A percentile compares a stretch with the other conserved stretches of the same genome.
These are phyloP conservation scores for Alternaria viburni DNA, from an alignment of 2,329 filamentous ascomycete genomes.

Conservation along the genomic window DNA sequence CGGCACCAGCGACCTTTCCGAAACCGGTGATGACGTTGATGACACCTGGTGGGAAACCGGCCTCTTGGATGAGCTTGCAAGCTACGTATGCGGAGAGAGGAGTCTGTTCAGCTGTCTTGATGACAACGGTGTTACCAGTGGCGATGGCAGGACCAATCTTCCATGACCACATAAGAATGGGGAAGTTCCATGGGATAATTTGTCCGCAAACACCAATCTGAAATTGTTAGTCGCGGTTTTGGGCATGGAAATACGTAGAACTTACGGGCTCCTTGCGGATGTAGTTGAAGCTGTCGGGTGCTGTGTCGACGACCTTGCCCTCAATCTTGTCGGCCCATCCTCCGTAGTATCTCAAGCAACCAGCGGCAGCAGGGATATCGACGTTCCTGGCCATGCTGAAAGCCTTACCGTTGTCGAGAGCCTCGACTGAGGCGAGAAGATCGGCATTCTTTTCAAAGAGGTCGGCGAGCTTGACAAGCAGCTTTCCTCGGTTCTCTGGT, in stretches of 20 bases:
- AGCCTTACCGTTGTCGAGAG: conserved; percentile 87
- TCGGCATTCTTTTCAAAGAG: conserved; percentile 80
- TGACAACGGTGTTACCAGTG: conserved; percentile 73
- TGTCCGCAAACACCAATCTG: conserved; percentile 80
- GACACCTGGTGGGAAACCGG: conserved; percentile 79
- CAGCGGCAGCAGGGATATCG: conserved; percentile 72
- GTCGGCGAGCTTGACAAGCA: conserved; percentile 78
- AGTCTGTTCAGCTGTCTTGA: conserved; percentile 80
- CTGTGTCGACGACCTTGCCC: conserved; percentile 84
- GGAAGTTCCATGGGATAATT: conserved; percentile 91
- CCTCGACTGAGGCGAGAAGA: conserved; percentile 79
- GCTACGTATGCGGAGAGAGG: conserved; percentile 73
- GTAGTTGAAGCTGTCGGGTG: conserved; percentile 82
- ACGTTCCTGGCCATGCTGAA: conserved; percentile 73
- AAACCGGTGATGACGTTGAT: conserved; percentile 79
- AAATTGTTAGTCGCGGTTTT: conserved; percentile 20
- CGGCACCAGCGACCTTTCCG: conserved; percentile 78
- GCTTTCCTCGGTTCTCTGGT: conserved; percentile 72
- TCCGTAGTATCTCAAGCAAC: conserved; percentile 82
- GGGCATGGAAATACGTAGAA: not conserved
- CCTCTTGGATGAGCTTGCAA: conserved; percentile 71
- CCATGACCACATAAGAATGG: conserved; percentile 80
- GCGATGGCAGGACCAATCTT: conserved; percentile 79
- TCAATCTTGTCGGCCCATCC: conserved; percentile 93
- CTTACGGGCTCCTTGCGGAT: conserved; percentile 75